A percentile compares a stretch with the other conserved stretches of the same genome.
phyloP scores from a whole-genome alignment of 768 basidiomycete genomes.

The Kwoniella sp. region DNA sequence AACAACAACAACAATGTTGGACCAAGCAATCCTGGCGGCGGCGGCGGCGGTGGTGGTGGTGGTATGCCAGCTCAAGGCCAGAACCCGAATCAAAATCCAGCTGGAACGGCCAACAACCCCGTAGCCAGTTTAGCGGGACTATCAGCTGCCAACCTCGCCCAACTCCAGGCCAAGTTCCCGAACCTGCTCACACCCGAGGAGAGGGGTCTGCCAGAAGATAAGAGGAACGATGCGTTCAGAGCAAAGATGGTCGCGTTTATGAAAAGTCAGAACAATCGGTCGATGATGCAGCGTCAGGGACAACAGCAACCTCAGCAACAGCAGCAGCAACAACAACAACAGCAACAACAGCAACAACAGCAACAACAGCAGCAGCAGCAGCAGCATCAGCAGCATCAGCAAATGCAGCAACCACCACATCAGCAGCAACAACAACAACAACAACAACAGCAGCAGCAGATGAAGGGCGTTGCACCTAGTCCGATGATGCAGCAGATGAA shows the following conservation, averaged over 20 bases:
- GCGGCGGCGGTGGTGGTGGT: too few species aligned
- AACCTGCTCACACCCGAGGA: slow-evolving; percentile 28
- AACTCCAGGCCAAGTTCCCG: slow-evolving; percentile 32
- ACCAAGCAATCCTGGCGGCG: neutral
- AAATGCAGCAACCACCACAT: neutral
- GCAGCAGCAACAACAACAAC: slow-evolving; percentile 18
- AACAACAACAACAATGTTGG: neutral
- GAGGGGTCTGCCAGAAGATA: slow-evolving; percentile 21
- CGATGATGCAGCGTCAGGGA: slow-evolving; percentile 21
- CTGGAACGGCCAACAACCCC: neutral
- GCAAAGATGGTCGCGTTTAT: slow-evolving; percentile 21
- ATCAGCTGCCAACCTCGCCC: slow-evolving; percentile 17
- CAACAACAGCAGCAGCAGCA: slow-evolving; percentile 15
- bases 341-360: slow-evolving; percentile 18
- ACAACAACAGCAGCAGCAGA: slow-evolving; percentile 4
- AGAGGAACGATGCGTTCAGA: slow-evolving; percentile 22
- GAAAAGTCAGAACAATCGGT: slow-evolving; percentile 1
- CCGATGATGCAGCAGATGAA: slow-evolving; percentile 20
- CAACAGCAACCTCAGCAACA: slow-evolving; percentile 6
- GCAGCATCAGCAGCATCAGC: slow-evolving; percentile 7
- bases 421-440: neutral
- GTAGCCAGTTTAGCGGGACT: neutral
- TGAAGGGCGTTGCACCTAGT: neutral
- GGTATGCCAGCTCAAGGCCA: too few species aligned
- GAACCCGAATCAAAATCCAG: neutral